phyloP scores from a whole-genome alignment of 306 rosid genomes.

The Rosa multiflora region DNA sequence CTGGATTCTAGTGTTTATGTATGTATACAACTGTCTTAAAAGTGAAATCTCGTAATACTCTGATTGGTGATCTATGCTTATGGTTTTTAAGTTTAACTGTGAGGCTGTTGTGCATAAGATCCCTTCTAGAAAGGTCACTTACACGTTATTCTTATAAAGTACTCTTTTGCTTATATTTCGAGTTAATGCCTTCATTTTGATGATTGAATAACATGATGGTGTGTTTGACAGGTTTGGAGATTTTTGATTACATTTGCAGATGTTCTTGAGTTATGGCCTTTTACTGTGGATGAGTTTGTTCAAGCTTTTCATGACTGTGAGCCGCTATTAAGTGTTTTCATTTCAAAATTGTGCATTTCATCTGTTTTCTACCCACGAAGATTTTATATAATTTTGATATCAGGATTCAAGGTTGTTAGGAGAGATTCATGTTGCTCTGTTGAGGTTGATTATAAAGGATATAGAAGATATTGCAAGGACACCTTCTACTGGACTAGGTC shows the following conservation, averaged over 20 bases:
- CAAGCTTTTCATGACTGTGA: slow-evolving; percentile 97
- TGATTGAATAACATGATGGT: slow-evolving; percentile 24
- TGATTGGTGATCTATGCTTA: neutral
- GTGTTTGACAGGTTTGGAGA: slow-evolving; percentile 82
- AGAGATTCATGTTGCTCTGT: slow-evolving; percentile 88
- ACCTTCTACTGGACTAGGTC: slow-evolving; percentile 79
- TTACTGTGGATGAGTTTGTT: slow-evolving; percentile 92
- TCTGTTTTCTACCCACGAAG: slow-evolving; percentile 12
- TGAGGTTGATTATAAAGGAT: slow-evolving; percentile 84
- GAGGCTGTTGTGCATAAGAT: neutral
- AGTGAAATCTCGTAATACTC: neutral
- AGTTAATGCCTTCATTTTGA: slow-evolving; percentile 22
- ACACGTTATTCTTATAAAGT: neutral
- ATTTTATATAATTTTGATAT: slow-evolving; percentile 31
- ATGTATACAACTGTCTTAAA: neutral
- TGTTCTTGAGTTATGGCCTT: slow-evolving; percentile 92
- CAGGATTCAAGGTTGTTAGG: slow-evolving; percentile 97
- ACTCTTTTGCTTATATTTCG: slow-evolving; percentile 7
- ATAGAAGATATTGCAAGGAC: slow-evolving; percentile 99
- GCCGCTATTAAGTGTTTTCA: slow-evolving; percentile 31
- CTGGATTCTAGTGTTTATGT: neutral
- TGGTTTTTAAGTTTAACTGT: neutral
- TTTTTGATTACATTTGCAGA: slow-evolving; percentile 93
- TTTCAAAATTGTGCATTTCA: slow-evolving; percentile 26
- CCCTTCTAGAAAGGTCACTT: neutral